phyloP scores from a whole-genome alignment of 2,329 filamentous ascomycete species.

The Sporothrix pallida region DNA sequence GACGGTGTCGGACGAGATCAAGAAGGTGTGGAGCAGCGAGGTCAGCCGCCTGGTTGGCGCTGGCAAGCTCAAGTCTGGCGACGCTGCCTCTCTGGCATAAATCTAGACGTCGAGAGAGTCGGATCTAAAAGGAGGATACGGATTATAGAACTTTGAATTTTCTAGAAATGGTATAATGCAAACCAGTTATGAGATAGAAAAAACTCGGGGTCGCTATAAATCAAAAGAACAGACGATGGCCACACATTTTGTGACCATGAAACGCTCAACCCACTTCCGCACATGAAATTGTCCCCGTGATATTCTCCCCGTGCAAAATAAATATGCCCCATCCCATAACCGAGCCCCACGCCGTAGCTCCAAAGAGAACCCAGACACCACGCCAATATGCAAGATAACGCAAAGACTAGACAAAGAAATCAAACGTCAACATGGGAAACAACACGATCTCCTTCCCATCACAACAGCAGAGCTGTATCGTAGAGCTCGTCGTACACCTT shows the following conservation, averaged over 20 bases:
- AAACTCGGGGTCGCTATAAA: neutral
- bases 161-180: conserved; percentile 23
- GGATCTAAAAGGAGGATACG: neutral
- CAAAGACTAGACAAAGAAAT: neutral
- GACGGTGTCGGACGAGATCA: conserved; percentile 83
- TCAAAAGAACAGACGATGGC: neutral
- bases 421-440: neutral
- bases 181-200: conserved; percentile 21
- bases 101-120: neutral
- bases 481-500: conserved; percentile 78
- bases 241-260: conserved; percentile 4
- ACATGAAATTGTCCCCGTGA: neutral
- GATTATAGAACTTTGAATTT: conserved; percentile 24
- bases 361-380: conserved; percentile 24
- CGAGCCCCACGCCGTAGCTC: conserved; percentile 25
- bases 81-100: conserved; percentile 69
- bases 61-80: conserved; percentile 85
- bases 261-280: neutral
- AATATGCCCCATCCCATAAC: neutral
- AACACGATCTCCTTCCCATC: neutral
- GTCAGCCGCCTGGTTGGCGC: conserved; percentile 76
- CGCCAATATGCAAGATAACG: conserved; percentile 11
- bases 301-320: neutral
- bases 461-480: conserved; percentile 38
- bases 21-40: conserved; percentile 79